phyloP scores from a whole-genome alignment of 495 filamentous ascomycete genomes.

The Tricharina praecox region DNA sequence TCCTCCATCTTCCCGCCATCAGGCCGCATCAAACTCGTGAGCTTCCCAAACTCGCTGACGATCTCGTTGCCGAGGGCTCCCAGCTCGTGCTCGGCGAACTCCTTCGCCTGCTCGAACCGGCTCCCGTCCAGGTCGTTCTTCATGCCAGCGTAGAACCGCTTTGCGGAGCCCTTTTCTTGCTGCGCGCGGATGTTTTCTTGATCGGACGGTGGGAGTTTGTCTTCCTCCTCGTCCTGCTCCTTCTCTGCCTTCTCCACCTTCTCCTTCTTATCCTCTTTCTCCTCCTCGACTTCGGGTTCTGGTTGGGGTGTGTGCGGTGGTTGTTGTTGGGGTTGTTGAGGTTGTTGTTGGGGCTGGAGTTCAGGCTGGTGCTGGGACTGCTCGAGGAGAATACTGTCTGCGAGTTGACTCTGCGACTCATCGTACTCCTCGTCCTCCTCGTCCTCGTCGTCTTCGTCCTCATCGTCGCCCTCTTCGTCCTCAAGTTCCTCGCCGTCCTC shows the following conservation, averaged over 20 bases:
- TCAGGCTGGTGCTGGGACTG: slow-evolving; percentile 1
- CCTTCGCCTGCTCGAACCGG: slow-evolving; percentile 10
- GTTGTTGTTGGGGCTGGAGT: too few relatives aligned
- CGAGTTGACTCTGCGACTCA: slow-evolving; percentile 26
- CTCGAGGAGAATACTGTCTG: slow-evolving; percentile 10
- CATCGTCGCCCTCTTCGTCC: slow-evolving; percentile 29
- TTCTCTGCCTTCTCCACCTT: slow-evolving; percentile 23
- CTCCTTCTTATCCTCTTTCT: too few relatives aligned
- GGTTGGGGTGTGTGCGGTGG: too few relatives aligned
- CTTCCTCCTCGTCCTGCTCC: too few relatives aligned
- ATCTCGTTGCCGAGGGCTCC: slow-evolving; percentile 10
- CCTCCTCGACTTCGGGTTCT: too few relatives aligned
- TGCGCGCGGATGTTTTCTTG: slow-evolving; percentile 8
- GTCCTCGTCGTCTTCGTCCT: slow-evolving; percentile 32
- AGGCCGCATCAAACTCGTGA: background rate
- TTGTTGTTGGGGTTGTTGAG: too few relatives aligned
- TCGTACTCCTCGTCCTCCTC: slow-evolving; percentile 31
- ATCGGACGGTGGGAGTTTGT: background rate
- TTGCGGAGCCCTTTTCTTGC: slow-evolving; percentile 4
- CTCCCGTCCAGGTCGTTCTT: slow-evolving; percentile 16
- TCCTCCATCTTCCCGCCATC: background rate
- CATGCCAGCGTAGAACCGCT: slow-evolving; percentile 7
- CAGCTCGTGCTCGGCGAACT: slow-evolving; percentile 17
- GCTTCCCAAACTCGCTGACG: slow-evolving; percentile 11
- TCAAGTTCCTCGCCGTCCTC: slow-evolving; percentile 29